These are phyloP conservation scores for Neobulgaria alba DNA, from an alignment of 2,329 filamentous ascomycete species.

Conservation along the genomic window DNA sequence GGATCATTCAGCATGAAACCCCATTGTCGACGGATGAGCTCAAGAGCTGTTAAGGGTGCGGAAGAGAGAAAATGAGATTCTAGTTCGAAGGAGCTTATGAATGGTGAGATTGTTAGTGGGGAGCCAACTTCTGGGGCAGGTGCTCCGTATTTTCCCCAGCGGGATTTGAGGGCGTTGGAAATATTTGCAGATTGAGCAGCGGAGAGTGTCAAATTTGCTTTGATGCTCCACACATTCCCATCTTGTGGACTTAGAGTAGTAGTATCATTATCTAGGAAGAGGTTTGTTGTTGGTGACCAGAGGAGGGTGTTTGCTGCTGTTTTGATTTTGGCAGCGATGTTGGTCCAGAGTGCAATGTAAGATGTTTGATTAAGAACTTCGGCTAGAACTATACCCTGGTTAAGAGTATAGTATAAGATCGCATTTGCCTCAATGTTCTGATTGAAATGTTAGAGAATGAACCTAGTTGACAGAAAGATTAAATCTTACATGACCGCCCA, in stretches of 20 bases:
- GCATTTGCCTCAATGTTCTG: slow-evolving; percentile 17
- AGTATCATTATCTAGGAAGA: slow-evolving; percentile 46
- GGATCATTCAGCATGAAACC: slow-evolving; percentile 45
- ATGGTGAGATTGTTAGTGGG: slow-evolving; percentile 37
- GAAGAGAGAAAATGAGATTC: slow-evolving; percentile 37
- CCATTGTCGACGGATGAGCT: slow-evolving; percentile 47
- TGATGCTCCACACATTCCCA: slow-evolving; percentile 45
- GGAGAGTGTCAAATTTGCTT: slow-evolving; percentile 14
- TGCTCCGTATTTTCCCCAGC: slow-evolving; percentile 35
- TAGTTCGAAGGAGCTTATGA: slow-evolving; percentile 38
- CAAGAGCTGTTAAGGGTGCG: slow-evolving; percentile 39
- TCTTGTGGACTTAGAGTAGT: slow-evolving; percentile 49
- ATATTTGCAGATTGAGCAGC: slow-evolving; percentile 34
- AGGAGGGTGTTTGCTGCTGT: slow-evolving; percentile 11
- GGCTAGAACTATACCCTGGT: slow-evolving; percentile 36
- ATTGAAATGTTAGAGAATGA: no score
- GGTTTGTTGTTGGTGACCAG: slow-evolving; percentile 31
- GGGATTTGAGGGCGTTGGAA: slow-evolving; percentile 10
- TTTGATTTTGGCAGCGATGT: slow-evolving; percentile 6
- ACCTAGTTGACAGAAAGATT: no score
- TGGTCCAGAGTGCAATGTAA: slow-evolving; percentile 2
- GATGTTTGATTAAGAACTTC: slow-evolving; percentile 8
- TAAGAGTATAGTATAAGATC: slow-evolving; percentile 37
- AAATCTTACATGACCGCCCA: slow-evolving; percentile 19
- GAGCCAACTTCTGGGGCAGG: slow-evolving; percentile 38